phyloP scores from a whole-genome alignment of 1,284 basidiomycete genomes.

The Puccinia coronata region DNA sequence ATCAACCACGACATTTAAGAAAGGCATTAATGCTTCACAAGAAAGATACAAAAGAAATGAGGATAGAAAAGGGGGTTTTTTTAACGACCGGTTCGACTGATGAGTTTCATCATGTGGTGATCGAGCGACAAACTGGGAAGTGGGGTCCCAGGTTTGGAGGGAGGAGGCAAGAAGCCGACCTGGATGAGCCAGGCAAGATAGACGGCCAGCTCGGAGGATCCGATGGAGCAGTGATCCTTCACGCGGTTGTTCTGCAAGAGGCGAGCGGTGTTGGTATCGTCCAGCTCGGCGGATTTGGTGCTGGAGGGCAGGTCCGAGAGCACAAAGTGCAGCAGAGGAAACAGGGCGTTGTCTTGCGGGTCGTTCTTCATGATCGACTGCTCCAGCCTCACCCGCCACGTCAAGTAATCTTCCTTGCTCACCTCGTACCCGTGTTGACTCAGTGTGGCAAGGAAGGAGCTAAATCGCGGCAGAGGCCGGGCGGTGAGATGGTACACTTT shows the following conservation, averaged over 20 bases:
- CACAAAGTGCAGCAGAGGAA: slow-evolving; percentile 95
- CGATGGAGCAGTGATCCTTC: slow-evolving; percentile 57
- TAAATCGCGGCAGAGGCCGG: slow-evolving; percentile 83
- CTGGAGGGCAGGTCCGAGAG: slow-evolving; percentile 94
- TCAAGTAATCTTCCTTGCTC: slow-evolving; percentile 79
- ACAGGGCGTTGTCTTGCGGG: slow-evolving; percentile 81
- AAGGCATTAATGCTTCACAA: slow-evolving; percentile 4
- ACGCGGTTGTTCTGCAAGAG: slow-evolving; percentile 63
- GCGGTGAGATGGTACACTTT: slow-evolving; percentile 86
- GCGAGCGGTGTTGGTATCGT: slow-evolving; percentile 77
- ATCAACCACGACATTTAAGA: neutral
- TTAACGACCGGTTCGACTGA: slow-evolving; percentile 43
- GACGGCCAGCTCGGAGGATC: slow-evolving; percentile 68
- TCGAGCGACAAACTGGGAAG: slow-evolving; percentile 14
- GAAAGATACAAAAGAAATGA: slow-evolving; percentile 17
- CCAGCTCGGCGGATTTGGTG: slow-evolving; percentile 89
- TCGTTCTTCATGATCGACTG: slow-evolving; percentile 89
- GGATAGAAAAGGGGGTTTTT: neutral
- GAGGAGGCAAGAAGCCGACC: slow-evolving; percentile 79
- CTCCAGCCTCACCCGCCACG: slow-evolving; percentile 89
- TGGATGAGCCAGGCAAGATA: slow-evolving; percentile 94
- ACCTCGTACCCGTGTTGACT: slow-evolving; percentile 78
- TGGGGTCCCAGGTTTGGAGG: neutral
- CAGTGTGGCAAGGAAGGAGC: slow-evolving; percentile 77
- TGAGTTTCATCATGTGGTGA: slow-evolving; percentile 27